phyloP scores from a whole-genome alignment of 345 rosid genomes.

The Citrus cavaleriei region DNA sequence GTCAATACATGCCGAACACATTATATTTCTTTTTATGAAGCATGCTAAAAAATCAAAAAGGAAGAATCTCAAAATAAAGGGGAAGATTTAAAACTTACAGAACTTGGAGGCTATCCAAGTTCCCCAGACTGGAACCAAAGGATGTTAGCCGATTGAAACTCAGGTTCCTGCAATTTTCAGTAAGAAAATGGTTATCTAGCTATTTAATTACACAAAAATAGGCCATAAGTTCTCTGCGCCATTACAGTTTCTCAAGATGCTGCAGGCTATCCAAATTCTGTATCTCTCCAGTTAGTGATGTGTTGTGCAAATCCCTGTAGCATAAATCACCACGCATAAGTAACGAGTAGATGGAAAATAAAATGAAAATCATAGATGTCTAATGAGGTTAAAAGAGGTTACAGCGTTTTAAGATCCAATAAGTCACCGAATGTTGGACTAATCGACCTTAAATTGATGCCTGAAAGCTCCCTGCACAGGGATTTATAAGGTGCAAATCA shows the following conservation, averaged over 20 bases:
- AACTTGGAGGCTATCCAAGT: constrained; percentile 63
- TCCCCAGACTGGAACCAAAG: constrained; percentile 63
- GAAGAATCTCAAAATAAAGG: neutral
- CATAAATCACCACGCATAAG: neutral
- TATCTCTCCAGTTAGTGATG: constrained; percentile 80
- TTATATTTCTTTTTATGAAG: neutral
- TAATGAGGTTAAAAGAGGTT: constrained; percentile 17
- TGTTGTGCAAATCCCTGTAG: constrained; percentile 83
- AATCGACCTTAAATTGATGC: constrained; percentile 70
- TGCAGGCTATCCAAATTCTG: constrained; percentile 77
- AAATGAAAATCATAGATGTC: neutral
- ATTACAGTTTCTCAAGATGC: constrained; percentile 73
- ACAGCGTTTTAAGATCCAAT: constrained; percentile 79
- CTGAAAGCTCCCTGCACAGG: constrained; percentile 58
- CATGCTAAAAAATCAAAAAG: neutral
- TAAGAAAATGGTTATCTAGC: constrained; percentile 1
- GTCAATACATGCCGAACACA: neutral
- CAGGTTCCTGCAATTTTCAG: constrained; percentile 58
- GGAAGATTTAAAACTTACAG: constrained; percentile 51
- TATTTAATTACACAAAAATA: neutral
- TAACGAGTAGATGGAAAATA: neutral
- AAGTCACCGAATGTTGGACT: constrained; percentile 94
- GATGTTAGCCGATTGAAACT: constrained; percentile 75
- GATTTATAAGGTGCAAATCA: constrained; percentile 7
- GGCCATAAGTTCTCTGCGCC: constrained; percentile 1